Percentiles rank a stretch among this genome's conserved stretches.
Conservation (phyloP, 2,329 filamentous ascomycete genomes). For the Fusarium nisikadoi region DNA sequence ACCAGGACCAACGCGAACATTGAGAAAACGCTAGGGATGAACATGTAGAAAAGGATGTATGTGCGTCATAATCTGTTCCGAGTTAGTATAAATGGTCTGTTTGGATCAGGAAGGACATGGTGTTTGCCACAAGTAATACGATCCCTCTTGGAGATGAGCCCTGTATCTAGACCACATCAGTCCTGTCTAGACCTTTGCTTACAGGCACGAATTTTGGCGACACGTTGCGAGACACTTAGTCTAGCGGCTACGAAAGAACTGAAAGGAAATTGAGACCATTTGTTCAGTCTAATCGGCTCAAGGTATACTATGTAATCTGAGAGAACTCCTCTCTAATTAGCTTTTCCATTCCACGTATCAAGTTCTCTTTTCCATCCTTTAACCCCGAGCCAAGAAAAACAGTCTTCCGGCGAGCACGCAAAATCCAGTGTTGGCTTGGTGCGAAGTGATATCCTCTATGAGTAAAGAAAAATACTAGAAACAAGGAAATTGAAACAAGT, state of each 20-base stretch:
- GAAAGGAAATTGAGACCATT: neutral
- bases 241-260: neutral
- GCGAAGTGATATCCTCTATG: constrained; percentile 36
- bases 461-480: neutral
- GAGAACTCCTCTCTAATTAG: constrained; percentile 9
- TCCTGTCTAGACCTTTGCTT: neutral
- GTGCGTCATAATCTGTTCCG: constrained; percentile 1
- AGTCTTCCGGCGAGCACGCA: constrained; percentile 19
- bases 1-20: constrained; percentile 26
- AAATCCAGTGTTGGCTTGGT: constrained; percentile 43
- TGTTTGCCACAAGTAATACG: neutral
- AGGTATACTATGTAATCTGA: constrained; percentile 1
- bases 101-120: neutral
- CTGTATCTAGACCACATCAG: neutral
- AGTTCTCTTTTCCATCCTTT: constrained; percentile 23
- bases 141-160: neutral
- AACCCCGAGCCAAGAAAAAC: constrained; percentile 16
- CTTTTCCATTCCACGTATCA: constrained; percentile 5
- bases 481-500: neutral
- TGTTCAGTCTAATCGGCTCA: neutral
- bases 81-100: neutral
- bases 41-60: neutral
- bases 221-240: neutral
- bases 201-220: neutral
- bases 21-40: constrained; percentile 38